Evolutionary conservation across 192 early-diverging fungal genomes (phyloP), one percentile per base, ranked within the genome.

Genomic region (Gamsiella multidivaricata): DNA sequence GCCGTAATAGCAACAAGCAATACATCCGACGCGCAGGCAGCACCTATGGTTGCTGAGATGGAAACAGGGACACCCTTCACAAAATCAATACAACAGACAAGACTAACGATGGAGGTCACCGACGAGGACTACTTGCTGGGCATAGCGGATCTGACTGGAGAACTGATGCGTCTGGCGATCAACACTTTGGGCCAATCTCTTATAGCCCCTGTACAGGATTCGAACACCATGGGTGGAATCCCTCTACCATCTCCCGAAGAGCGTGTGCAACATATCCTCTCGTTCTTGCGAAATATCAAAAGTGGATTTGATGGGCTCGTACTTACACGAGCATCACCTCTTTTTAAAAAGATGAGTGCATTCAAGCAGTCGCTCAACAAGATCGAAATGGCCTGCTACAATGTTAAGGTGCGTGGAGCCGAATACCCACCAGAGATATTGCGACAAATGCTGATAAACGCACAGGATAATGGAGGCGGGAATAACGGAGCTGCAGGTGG

Each of bases 91-190:
- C n/a, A 54, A 8, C 32, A 45, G 31, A 34, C 26, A 20, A 6
- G 43, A 34, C 46, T 64, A 14, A 46, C 47, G 18, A 20, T 78
- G 3, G 74, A 69, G 20, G 54, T 88, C 10, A 74, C 85, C 12
- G 70, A 83, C 14, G 79, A 85, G 37, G 85, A 88, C 43, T 89
- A 88, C 58, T 15, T 89, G 22, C 58, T 86, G 5, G 88, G 88
- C 11, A 58, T 90, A 15, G 88, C 86, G 11, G 88, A 89, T 69
- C 82, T 90, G 31, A 88, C 86, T 10, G 88, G 88, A 46, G 88
- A 89, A 56, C 54, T 90, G 26, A 89, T 90, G 88, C 74, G 88
- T 46, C 72, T 83, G 15, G 79, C 79, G 7, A 88, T 89, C 69
- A 88, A 88, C 45, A 60, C 69, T 20, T 69, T 90, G 17, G 79